phyloP scores from a whole-genome alignment of 2,329 filamentous ascomycete genomes.

The Penicillium occitanis region DNA sequence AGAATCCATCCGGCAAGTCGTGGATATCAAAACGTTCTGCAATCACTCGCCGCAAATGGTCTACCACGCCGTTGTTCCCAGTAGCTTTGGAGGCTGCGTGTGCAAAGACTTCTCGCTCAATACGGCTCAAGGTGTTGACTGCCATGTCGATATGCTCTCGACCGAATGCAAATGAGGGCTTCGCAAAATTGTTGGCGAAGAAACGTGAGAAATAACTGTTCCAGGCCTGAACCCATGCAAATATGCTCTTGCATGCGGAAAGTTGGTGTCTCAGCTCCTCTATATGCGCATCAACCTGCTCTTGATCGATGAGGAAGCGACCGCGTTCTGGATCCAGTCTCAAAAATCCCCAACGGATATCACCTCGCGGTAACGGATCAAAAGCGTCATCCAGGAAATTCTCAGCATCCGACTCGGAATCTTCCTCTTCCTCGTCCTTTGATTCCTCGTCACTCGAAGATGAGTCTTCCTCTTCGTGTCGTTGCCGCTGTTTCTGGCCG shows the following conservation, averaged over 20 bases:
- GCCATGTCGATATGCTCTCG: conserved; percentile 57
- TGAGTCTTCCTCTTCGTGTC: not conserved
- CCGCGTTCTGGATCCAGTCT: conserved; percentile 54
- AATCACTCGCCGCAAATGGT: conserved; percentile 57
- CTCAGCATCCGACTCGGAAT: conserved; percentile 14
- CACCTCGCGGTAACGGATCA: conserved; percentile 50
- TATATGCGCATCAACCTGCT: conserved; percentile 60
- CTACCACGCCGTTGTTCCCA: conserved; percentile 48
- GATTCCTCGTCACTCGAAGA: conserved; percentile 11
- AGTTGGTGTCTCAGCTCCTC: conserved; percentile 61
- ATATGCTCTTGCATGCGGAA: conserved; percentile 54
- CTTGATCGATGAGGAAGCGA: conserved; percentile 60
- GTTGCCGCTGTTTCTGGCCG: not conserved
- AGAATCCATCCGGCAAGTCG: conserved; percentile 52
- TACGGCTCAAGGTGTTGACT: conserved; percentile 52
- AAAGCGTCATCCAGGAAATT: conserved; percentile 17
- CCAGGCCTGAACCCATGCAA: conserved; percentile 61
- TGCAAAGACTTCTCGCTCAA: conserved; percentile 54
- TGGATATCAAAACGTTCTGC: conserved; percentile 52
- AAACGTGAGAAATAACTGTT: conserved; percentile 59
- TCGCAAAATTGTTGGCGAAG: conserved; percentile 59
- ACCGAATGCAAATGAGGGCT: conserved; percentile 56
- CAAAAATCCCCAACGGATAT: conserved; percentile 62
- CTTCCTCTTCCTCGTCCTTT: not conserved
- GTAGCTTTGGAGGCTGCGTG: conserved; percentile 24